A percentile compares a stretch with the other conserved stretches of the same genome.
phyloP scores from a whole-genome alignment of 2,329 filamentous ascomycete genomes.

The Arthrobotrys pseudoclavata region DNA sequence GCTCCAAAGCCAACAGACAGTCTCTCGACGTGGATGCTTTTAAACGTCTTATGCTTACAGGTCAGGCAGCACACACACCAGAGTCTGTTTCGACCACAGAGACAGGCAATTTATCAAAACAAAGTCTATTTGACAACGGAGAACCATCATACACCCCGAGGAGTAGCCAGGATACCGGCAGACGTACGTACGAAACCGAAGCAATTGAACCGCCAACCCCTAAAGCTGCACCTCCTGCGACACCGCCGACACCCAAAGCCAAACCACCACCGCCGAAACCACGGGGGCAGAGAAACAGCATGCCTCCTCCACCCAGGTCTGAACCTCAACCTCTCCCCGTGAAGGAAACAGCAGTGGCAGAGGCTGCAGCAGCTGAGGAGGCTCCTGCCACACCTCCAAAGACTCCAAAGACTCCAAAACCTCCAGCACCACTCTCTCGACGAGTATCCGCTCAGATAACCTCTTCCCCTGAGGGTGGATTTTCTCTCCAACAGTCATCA shows the following conservation, averaged over 20 bases:
- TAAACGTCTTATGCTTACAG: conserved; percentile 80
- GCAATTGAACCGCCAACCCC: conserved; percentile 32
- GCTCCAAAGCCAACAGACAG: conserved; percentile 64
- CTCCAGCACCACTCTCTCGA: conserved; percentile 53
- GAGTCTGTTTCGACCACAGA: conserved; percentile 64
- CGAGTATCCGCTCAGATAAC: conserved; percentile 37
- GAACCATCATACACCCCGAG: conserved; percentile 43
- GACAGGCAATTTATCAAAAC: conserved; percentile 63
- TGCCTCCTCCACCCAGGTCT: conserved; percentile 42
- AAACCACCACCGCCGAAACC: conserved; percentile 58
- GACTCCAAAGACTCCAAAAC: conserved; percentile 51
- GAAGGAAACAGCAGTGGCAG: conserved; percentile 23
- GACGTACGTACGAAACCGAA: conserved; percentile 25
- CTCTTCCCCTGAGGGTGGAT: conserved; percentile 13
- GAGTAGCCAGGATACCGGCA: conserved; percentile 50
- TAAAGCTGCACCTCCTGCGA: not conserved
- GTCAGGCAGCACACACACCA: conserved; percentile 68
- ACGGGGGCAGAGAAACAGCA: conserved; percentile 52
- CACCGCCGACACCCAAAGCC: conserved; percentile 33
- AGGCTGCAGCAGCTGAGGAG: conserved; percentile 18
- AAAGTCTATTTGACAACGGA: conserved; percentile 35
- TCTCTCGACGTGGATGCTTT: conserved; percentile 83
- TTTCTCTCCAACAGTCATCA: conserved; percentile 25
- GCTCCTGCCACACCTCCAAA: conserved; percentile 42
- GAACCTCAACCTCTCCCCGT: conserved; percentile 20